phyloP scores from a whole-genome alignment of 2,329 filamentous ascomycete species.

The Neofusicoccum sp. region DNA sequence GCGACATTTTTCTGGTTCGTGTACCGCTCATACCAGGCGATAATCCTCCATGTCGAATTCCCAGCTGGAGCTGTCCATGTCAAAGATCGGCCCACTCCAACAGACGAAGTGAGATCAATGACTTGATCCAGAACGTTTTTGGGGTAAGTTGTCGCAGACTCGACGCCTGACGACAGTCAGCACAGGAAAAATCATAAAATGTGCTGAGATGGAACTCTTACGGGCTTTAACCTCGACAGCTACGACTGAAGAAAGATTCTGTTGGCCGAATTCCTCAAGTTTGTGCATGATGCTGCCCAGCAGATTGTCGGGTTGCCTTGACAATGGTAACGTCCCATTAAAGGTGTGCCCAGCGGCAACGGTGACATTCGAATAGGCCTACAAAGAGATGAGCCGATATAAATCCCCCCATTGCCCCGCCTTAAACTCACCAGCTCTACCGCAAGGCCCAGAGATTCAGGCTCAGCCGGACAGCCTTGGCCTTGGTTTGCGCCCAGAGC shows the following conservation, averaged over 20 bases:
- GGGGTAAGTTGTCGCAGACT: background rate
- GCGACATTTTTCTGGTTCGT: conserved; percentile 27
- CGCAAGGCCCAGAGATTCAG: conserved; percentile 24
- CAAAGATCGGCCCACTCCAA: conserved; percentile 22
- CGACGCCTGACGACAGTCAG: background rate
- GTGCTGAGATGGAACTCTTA: background rate
- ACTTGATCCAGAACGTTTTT: background rate
- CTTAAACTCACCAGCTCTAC: conserved; percentile 23
- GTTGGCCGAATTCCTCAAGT: conserved; percentile 25
- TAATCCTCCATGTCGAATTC: conserved; percentile 25
- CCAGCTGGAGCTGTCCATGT: conserved; percentile 25
- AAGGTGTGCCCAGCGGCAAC: conserved; percentile 22
- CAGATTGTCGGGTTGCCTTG: conserved; percentile 15
- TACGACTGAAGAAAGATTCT: conserved; percentile 24
- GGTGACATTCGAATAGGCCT: conserved; percentile 24
- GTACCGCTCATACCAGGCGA: conserved; percentile 27
- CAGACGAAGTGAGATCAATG: conserved; percentile 24
- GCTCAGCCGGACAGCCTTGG: conserved; percentile 47
- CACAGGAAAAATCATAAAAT: background rate
- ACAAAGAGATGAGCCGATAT: too few relatives aligned
- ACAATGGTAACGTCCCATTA: conserved; percentile 22
- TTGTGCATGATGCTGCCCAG: conserved; percentile 25
- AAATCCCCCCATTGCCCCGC: background rate
- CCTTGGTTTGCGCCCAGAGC: conserved; percentile 52
- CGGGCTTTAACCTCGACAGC: conserved; percentile 18